phyloP scores from a whole-genome alignment of 2,329 filamentous ascomycete genomes.

The Orbilia blumenaviensis region DNA sequence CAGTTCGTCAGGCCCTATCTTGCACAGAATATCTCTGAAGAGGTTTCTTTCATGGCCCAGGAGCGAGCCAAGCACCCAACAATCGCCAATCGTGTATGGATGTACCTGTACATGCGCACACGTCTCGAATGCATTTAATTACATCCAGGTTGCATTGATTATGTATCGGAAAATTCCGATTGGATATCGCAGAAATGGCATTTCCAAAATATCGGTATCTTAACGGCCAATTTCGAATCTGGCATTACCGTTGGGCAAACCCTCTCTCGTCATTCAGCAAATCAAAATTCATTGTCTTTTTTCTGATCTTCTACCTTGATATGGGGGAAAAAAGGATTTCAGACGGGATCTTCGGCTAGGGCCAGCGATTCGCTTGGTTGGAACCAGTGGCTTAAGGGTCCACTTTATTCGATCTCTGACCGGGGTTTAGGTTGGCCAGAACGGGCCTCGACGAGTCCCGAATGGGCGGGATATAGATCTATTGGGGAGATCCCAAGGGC shows the following conservation, averaged over 20 bases:
- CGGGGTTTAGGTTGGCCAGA: constrained; percentile 36
- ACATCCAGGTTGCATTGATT: background rate
- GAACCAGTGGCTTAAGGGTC: constrained; percentile 23
- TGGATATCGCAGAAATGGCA: constrained; percentile 18
- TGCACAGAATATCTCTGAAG: background rate
- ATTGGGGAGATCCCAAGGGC: background rate
- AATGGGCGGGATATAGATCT: background rate
- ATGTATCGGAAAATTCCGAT: constrained; percentile 10
- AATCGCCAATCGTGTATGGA: too few relatives aligned
- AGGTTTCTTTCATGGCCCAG: background rate
- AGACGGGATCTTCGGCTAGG: constrained; percentile 27
- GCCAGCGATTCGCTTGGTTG: constrained; percentile 28
- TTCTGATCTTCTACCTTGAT: background rate
- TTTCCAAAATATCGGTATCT: constrained; percentile 12
- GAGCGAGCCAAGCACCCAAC: background rate
- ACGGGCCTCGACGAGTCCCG: constrained; percentile 19
- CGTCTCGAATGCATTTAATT: constrained; percentile 24
- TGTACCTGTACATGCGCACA: too few relatives aligned
- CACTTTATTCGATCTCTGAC: constrained; percentile 21
- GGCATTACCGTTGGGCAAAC: background rate
- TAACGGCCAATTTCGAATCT: background rate
- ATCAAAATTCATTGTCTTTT: constrained; percentile 11
- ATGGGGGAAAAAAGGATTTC: background rate
- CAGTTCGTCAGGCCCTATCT: background rate
- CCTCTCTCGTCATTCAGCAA: constrained; percentile 1